Percentiles rank a stretch among this genome's conserved stretches.
Evolutionary conservation across 176 grass and related monocot species (phyloP).

Genomic region (Eragrostis curvula): DNA sequence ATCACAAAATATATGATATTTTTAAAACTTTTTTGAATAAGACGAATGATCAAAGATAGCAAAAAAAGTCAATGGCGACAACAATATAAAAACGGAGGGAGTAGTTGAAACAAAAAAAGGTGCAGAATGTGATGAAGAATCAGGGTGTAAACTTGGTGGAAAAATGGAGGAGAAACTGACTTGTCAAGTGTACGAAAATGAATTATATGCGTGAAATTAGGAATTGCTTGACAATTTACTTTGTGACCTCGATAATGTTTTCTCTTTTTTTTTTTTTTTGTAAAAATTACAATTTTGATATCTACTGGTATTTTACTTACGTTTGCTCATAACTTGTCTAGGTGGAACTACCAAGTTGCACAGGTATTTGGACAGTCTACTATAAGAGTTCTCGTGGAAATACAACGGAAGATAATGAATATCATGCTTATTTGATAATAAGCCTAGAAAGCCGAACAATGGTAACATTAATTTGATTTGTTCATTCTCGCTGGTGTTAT

Average conservation of each 20-base stretch:
- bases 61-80: too few relatives aligned
- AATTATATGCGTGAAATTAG: background rate
- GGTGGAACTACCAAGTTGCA: conserved; percentile 92
- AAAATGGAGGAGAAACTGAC: background rate
- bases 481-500: conserved; percentile 1
- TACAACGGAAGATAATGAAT: conserved; percentile 82
- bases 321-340: conserved; percentile 50
- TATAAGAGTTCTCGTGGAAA: conserved; percentile 87
- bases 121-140: background rate
- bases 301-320: conserved; percentile 30
- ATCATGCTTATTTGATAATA: conserved; percentile 98
- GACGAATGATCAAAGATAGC: too few relatives aligned
- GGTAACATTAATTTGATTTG: conserved; percentile 54
- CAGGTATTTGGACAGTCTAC: conserved; percentile 98
- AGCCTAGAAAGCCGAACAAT: conserved; percentile 90
- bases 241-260: background rate
- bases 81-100: too few relatives aligned
- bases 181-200: background rate
- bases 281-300: background rate
- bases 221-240: background rate
- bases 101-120: background rate
- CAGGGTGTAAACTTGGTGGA: background rate
- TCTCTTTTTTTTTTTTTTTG: background rate
- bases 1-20: too few relatives aligned
- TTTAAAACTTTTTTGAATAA: too few relatives aligned